Conservation (phyloP, 1,284 basidiomycete species). For the Peniophora sp. region DNA sequence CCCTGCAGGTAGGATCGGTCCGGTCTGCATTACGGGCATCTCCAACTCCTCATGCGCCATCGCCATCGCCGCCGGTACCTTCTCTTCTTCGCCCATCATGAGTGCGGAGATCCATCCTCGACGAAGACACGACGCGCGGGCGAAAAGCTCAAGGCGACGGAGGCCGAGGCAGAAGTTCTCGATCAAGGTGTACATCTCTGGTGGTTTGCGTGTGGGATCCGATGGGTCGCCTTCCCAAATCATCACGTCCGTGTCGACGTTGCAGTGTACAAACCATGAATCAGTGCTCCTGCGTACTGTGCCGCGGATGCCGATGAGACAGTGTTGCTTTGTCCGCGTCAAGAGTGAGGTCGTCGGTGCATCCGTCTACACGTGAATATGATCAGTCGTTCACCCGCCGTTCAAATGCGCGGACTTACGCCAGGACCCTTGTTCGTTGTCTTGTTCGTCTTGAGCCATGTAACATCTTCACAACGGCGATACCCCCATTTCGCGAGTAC, state of each 20-base stretch:
- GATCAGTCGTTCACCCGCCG: neutral
- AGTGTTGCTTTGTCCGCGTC: constrained; percentile 90
- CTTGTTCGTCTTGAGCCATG: constrained; percentile 92
- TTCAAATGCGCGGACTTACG: constrained; percentile 26
- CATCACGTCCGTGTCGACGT: constrained; percentile 95
- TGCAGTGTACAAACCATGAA: constrained; percentile 95
- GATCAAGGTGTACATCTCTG: constrained; percentile 91
- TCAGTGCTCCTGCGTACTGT: constrained; percentile 93
- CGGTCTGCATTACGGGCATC: neutral
- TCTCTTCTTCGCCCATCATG: constrained; percentile 51
- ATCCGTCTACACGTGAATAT: constrained; percentile 47
- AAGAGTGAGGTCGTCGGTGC: constrained; percentile 78
- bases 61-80: constrained; percentile 25
- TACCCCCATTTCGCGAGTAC: constrained; percentile 93
- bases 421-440: constrained; percentile 64
- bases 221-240: constrained; percentile 85
- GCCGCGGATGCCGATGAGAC: constrained; percentile 96
- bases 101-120: constrained; percentile 92
- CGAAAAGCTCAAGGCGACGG: constrained; percentile 88
- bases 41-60: constrained; percentile 3
- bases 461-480: constrained; percentile 91
- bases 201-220: constrained; percentile 81
- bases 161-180: constrained; percentile 97
- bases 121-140: constrained; percentile 63
- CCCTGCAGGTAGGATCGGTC: neutral